Percentiles rank a stretch among this genome's conserved stretches.
Evolutionary conservation across 306 rosid genomes (phyloP).

Genomic region (Pyrus pyrifolia): DNA sequence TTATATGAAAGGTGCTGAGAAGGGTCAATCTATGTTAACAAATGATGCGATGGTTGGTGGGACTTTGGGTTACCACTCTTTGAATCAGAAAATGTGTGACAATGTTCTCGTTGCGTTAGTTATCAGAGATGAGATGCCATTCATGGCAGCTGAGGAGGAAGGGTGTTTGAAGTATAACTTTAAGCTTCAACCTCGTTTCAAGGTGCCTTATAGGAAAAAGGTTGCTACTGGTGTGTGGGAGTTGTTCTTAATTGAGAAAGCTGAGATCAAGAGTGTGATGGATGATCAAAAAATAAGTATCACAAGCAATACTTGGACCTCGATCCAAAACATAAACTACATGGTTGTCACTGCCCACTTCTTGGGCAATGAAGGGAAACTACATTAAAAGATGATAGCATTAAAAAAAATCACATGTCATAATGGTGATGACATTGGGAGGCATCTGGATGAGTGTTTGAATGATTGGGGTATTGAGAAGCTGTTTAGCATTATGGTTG

Average conservation of each 20-base stretch:
- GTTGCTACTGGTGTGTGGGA: not conserved
- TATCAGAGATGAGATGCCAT: not conserved
- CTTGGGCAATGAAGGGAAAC: not conserved
- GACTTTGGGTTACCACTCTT: not conserved
- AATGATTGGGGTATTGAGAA: not conserved
- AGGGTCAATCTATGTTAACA: no score
- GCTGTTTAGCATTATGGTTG: not conserved
- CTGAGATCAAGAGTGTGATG: not conserved
- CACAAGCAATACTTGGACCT: not conserved
- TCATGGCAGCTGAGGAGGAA: not conserved
- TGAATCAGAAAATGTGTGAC: not conserved
- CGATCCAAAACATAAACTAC: not conserved
- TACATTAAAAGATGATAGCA: not conserved
- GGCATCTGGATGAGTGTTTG: not conserved
- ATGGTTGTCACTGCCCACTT: not conserved
- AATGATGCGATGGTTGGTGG: not conserved
- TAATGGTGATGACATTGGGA: not conserved
- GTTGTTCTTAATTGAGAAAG: not conserved
- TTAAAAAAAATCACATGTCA: not conserved
- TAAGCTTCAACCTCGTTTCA: not conserved
- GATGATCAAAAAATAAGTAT: not conserved
- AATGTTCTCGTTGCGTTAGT: not conserved
- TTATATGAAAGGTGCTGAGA: no score
- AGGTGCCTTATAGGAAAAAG: not conserved
- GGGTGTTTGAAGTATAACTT: not conserved